phyloP scores from a whole-genome alignment of 2,329 filamentous ascomycete species.

The Macrophomina pseudophaseolina region DNA sequence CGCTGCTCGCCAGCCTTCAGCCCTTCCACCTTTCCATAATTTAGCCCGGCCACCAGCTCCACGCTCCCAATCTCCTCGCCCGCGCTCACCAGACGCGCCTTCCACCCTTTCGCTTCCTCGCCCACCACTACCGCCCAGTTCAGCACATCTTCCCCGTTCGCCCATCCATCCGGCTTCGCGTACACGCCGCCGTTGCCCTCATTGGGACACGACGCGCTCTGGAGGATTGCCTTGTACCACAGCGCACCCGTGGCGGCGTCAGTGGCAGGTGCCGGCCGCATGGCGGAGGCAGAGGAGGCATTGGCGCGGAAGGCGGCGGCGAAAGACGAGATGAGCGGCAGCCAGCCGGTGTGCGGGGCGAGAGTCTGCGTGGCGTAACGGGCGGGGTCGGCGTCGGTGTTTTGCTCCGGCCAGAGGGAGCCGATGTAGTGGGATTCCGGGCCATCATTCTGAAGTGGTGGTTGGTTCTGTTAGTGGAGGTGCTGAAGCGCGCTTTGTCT shows the following conservation, averaged over 20 bases:
- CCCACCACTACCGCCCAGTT: constrained; percentile 2
- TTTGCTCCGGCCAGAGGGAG: constrained; percentile 40
- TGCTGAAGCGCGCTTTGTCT: too few species aligned
- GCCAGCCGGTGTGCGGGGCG: constrained; percentile 42
- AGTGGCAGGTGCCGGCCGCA: neutral
- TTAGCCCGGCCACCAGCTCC: constrained; percentile 1
- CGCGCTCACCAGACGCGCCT: neutral
- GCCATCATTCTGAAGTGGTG: constrained; percentile 37
- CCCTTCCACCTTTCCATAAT: constrained; percentile 9
- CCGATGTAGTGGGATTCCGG: constrained; percentile 48
- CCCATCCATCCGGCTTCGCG: constrained; percentile 11
- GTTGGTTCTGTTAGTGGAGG: neutral
- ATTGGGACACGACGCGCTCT: neutral
- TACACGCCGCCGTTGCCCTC: constrained; percentile 10
- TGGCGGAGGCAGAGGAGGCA: neutral
- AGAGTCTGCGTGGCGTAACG: constrained; percentile 38
- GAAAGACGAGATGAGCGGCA: constrained; percentile 44
- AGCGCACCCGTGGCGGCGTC: neutral
- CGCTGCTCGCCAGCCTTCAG: constrained; percentile 1
- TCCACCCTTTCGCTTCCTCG: neutral
- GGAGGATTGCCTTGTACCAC: constrained; percentile 22
- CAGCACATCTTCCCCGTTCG: constrained; percentile 1
- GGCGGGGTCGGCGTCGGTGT: constrained; percentile 28
- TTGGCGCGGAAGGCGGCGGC: constrained; percentile 42
- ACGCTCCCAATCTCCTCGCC: constrained; percentile 1